phyloP scores from a whole-genome alignment of 2,329 filamentous ascomycete genomes.

The Hymenoscyphus repandus region DNA sequence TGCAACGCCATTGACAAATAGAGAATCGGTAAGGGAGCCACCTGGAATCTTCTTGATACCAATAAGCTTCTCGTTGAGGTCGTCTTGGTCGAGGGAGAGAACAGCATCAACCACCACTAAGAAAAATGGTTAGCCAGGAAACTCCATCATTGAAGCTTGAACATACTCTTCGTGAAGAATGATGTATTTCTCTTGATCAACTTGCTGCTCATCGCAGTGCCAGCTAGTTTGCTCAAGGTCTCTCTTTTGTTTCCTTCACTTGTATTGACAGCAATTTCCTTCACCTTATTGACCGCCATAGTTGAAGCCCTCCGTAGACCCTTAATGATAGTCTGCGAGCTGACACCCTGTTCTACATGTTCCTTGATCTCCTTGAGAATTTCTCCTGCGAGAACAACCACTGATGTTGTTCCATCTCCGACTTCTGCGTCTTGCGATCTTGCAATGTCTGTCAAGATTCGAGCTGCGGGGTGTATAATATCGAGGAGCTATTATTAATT shows the following conservation, averaged over 20 bases:
- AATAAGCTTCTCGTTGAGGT: slow-evolving; percentile 96
- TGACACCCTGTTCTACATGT: slow-evolving; percentile 92
- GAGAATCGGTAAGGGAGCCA: slow-evolving; percentile 89
- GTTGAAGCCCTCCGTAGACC: slow-evolving; percentile 79
- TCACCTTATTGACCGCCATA: slow-evolving; percentile 97
- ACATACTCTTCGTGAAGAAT: slow-evolving; percentile 94
- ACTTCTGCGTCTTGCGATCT: slow-evolving; percentile 99
- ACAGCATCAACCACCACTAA: slow-evolving; percentile 97
- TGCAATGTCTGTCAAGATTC: slow-evolving; percentile 96
- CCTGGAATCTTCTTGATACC: slow-evolving; percentile 98
- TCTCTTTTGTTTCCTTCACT: slow-evolving; percentile 79
- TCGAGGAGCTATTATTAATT: slow-evolving; percentile 69
- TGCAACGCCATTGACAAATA: slow-evolving; percentile 95
- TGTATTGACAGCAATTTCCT: slow-evolving; percentile 89
- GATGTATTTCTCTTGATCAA: slow-evolving; percentile 94
- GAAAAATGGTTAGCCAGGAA: slow-evolving; percentile 26
- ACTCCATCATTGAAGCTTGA: background rate
- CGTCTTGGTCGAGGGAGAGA: slow-evolving; percentile 89
- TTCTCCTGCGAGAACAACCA: slow-evolving; percentile 95
- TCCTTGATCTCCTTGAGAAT: slow-evolving; percentile 96
- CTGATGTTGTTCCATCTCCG: slow-evolving; percentile 94
- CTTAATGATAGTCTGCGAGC: slow-evolving; percentile 97
- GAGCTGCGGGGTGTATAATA: slow-evolving; percentile 94
- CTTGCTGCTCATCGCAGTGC: slow-evolving; percentile 98
- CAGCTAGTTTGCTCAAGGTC: slow-evolving; percentile 83